Conservation (phyloP, 1,139 yeast species). For the Pichia sp. region DNA sequence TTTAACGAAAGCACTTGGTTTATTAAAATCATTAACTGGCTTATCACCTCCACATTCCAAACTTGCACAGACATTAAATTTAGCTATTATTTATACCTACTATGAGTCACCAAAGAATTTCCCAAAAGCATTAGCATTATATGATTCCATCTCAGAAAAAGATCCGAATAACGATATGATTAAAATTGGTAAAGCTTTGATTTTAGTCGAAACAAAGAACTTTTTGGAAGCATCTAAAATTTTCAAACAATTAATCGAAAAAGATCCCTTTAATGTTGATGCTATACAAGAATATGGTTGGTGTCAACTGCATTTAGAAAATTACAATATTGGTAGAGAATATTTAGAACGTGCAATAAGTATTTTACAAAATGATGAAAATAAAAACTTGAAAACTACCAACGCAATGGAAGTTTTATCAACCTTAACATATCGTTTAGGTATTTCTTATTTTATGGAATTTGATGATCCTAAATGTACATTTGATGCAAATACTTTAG, state of each 20-base stretch:
- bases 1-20: conserved; percentile 55
- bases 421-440: conserved; percentile 13
- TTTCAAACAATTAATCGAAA: conserved; percentile 35
- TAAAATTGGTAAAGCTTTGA: conserved; percentile 73
- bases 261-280: conserved; percentile 48
- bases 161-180: conserved; percentile 51
- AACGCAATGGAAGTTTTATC: conserved; percentile 12
- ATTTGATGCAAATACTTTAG: neutral
- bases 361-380: conserved; percentile 8
- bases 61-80: conserved; percentile 53
- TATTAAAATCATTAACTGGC: conserved; percentile 41
- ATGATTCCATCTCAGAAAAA: conserved; percentile 50
- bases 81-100: conserved; percentile 76
- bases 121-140: conserved; percentile 64
- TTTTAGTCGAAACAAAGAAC: conserved; percentile 60
- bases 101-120: conserved; percentile 88
- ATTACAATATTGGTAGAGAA: conserved; percentile 48
- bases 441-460: conserved; percentile 17
- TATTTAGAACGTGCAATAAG: conserved; percentile 26
- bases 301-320: conserved; percentile 59
- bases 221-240: conserved; percentile 50
- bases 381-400: neutral
- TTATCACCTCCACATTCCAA: conserved; percentile 45
- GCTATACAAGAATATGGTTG: conserved; percentile 72
- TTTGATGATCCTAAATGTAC: conserved; percentile 2